Conservation (phyloP, 2,329 filamentous ascomycete species). For the Trichoderma sp. region DNA sequence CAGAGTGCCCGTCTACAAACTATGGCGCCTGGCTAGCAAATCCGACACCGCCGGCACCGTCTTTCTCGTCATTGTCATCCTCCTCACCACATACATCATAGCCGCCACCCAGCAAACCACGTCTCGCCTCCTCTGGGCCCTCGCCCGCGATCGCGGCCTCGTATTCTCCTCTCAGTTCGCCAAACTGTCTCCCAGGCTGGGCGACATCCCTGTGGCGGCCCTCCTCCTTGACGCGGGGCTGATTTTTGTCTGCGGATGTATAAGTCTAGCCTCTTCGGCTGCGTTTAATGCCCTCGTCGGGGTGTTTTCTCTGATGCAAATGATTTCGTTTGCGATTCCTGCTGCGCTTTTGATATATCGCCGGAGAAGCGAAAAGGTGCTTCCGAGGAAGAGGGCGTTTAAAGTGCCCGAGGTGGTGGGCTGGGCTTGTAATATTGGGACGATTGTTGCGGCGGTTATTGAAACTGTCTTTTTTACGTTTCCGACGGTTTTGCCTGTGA, state of each 20-base stretch:
- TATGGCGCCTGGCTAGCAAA: conserved; percentile 21
- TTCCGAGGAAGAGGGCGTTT: conserved; percentile 21
- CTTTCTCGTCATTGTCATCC: conserved; percentile 15
- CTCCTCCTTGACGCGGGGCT: conserved; percentile 14
- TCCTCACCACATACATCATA: conserved; percentile 26
- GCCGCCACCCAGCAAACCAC: conserved; percentile 29
- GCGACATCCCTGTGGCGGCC: conserved; percentile 13
- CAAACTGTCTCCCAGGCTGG: neutral
- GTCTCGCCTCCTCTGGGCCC: conserved; percentile 28
- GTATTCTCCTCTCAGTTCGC: conserved; percentile 11
- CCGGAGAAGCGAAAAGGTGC: neutral
- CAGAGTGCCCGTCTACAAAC: conserved; percentile 21
- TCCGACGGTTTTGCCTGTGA: conserved; percentile 15
- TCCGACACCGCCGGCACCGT: conserved; percentile 22
- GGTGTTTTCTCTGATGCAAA: conserved; percentile 15
- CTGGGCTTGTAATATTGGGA: conserved; percentile 23
- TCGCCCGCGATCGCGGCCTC: conserved; percentile 28
- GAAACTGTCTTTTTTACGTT: conserved; percentile 22
- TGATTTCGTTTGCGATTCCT: conserved; percentile 19
- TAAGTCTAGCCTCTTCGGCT: conserved; percentile 18
- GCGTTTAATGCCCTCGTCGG: conserved; percentile 20
- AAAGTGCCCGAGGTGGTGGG: conserved; percentile 17
- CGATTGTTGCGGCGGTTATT: conserved; percentile 14
- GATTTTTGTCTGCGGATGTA: conserved; percentile 18
- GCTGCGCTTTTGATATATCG: conserved; percentile 20